Conservation (phyloP, 2,329 filamentous ascomycete species). For the Ophiocordyceps camponoti-rufipedis region DNA sequence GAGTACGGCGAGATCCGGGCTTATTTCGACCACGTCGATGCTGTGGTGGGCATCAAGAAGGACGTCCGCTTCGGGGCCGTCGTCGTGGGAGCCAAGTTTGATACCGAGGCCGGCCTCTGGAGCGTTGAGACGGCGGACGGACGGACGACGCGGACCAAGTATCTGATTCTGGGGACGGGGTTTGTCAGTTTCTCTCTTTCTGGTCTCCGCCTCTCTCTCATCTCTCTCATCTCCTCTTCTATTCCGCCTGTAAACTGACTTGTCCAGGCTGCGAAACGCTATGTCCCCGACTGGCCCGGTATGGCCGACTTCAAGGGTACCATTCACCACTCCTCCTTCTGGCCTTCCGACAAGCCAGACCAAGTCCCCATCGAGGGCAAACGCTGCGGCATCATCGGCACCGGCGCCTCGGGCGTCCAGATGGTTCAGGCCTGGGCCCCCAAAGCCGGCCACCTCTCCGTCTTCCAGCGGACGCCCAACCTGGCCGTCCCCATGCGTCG, state of each 20-base stretch:
- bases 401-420: conserved; percentile 46
- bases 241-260: neutral
- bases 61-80: conserved; percentile 37
- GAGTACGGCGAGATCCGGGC: conserved; percentile 29
- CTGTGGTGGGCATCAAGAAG: conserved; percentile 33
- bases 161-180: conserved; percentile 33
- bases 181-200: conserved; percentile 18
- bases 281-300: conserved; percentile 41
- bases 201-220: neutral
- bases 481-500: conserved; percentile 43
- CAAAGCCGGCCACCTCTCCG: conserved; percentile 29
- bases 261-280: conserved; percentile 32
- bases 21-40: conserved; percentile 43
- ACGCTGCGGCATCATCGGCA: conserved; percentile 43
- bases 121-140: conserved; percentile 28
- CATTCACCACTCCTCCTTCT: conserved; percentile 41
- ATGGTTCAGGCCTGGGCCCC: conserved; percentile 42
- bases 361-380: conserved; percentile 39
- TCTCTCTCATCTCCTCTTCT: neutral
- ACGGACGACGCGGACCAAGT: conserved; percentile 27
- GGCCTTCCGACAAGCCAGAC: conserved; percentile 26
- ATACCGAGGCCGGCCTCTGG: conserved; percentile 29
- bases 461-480: conserved; percentile 53
- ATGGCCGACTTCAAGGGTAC: conserved; percentile 40
- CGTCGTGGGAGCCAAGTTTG: conserved; percentile 32